A percentile compares a stretch with the other conserved stretches of the same genome.
Evolutionary conservation across 192 early-diverging fungal genomes (phyloP).

Genomic region (Linnemannia zychae): DNA sequence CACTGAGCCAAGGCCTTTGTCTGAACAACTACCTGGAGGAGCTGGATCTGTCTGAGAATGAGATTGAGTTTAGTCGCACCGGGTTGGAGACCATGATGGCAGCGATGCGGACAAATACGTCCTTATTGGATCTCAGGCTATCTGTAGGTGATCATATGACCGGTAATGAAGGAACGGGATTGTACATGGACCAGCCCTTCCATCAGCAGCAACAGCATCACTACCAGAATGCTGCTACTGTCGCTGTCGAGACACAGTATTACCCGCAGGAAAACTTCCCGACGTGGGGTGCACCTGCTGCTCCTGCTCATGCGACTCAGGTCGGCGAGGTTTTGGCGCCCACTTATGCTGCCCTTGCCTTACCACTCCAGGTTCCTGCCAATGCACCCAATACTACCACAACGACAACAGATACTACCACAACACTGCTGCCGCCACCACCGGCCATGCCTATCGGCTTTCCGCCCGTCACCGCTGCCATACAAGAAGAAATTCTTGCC

Average conservation of each 20-base stretch:
- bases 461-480: not conserved
- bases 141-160: constrained; percentile 24
- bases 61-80: constrained; percentile 30
- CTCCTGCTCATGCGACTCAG: not conserved
- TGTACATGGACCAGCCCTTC: not conserved
- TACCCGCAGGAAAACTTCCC: not conserved
- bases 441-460: not conserved
- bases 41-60: constrained; percentile 46
- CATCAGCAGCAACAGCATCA: constrained; percentile 12
- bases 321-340: constrained; percentile 37
- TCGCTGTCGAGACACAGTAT: not conserved
- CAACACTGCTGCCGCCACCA: not conserved
- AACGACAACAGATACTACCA: not conserved
- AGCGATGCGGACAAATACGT: constrained; percentile 37
- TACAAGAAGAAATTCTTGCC: not conserved
- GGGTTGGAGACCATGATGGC: constrained; percentile 42
- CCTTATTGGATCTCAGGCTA: constrained; percentile 27
- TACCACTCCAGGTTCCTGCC: constrained; percentile 16
- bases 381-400: not conserved
- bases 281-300: not conserved
- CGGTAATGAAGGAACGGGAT: not conserved
- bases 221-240: not conserved
- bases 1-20: constrained; percentile 31
- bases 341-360: constrained; percentile 20
- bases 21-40: constrained; percentile 44